Percentiles rank a stretch among this genome's conserved stretches.
Conservation (phyloP, 768 basidiomycete genomes). For the Mycena floridula region DNA sequence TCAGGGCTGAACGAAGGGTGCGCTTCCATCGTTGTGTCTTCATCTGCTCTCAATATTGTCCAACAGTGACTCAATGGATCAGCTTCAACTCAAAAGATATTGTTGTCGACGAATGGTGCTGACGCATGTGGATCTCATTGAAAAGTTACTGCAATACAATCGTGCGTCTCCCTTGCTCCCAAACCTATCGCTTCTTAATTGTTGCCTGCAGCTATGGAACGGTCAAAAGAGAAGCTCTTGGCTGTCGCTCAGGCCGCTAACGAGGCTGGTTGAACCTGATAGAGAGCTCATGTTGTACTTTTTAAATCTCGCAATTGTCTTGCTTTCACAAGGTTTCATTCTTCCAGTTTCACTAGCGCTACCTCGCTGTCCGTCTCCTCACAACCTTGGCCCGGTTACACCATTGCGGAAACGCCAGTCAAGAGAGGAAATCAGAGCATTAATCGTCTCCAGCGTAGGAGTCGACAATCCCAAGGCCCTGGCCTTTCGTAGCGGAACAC, state of each 20-base stretch:
- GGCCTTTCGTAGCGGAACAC: too few relatives aligned
- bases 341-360: too few relatives aligned
- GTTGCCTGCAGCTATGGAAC: constrained; percentile 36
- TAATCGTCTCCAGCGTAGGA: too few relatives aligned
- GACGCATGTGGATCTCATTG: constrained; percentile 96
- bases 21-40: constrained; percentile 18
- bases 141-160: constrained; percentile 94
- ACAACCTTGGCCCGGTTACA: too few relatives aligned
- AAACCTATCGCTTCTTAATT: background rate
- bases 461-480: too few relatives aligned
- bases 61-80: constrained; percentile 80
- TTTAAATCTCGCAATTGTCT: too few relatives aligned
- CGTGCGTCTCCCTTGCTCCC: constrained; percentile 44
- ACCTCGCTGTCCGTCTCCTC: too few relatives aligned
- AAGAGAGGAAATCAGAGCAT: too few relatives aligned
- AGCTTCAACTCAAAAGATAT: constrained; percentile 86
- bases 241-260: background rate
- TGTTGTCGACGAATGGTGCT: constrained; percentile 97
- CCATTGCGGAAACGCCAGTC: too few relatives aligned
- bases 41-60: background rate
- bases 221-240: constrained; percentile 34
- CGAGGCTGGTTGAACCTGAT: too few relatives aligned
- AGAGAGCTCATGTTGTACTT: too few relatives aligned
- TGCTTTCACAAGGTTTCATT: too few relatives aligned
- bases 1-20: constrained; percentile 87